Percentiles rank a stretch among this genome's conserved stretches.
Conservation (phyloP, 805 yeast genomes). For the Suhomyces sp. region DNA sequence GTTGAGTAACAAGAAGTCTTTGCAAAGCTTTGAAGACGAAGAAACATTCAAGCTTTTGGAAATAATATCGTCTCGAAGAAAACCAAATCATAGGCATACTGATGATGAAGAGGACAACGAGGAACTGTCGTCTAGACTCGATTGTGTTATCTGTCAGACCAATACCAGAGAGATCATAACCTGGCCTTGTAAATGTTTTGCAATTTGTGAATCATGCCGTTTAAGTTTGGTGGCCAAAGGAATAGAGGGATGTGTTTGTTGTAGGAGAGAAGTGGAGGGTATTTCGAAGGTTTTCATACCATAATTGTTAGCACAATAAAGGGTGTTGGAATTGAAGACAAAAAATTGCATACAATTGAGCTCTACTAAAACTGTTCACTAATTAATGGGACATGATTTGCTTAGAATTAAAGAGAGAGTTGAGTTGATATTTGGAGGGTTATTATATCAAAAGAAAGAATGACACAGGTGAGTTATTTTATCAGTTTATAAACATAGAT, state of each 20-base stretch:
- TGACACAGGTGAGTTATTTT: no score
- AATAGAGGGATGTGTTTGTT: constrained; percentile 79
- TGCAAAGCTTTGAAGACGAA: constrained; percentile 8
- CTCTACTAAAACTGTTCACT: no score
- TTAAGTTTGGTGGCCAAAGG: constrained; percentile 68
- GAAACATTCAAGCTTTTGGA: constrained; percentile 22
- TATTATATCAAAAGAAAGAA: no score
- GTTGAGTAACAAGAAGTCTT: neutral
- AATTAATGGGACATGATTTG: no score
- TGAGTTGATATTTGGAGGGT: no score
- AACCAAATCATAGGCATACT: constrained; percentile 3
- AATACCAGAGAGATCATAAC: constrained; percentile 73
- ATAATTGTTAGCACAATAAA: constrained; percentile 21
- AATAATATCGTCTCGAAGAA: constrained; percentile 17
- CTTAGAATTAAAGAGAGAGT: no score
- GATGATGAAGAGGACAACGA: constrained; percentile 25
- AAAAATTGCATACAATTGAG: no score
- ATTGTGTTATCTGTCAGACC: constrained; percentile 80
- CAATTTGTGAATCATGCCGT: constrained; percentile 84
- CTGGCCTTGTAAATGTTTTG: constrained; percentile 93
- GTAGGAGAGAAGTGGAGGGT: constrained; percentile 71
- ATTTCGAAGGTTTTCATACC: constrained; percentile 62
- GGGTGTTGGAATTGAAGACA: no score
- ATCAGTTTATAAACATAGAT: no score
- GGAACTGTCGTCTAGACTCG: constrained; percentile 33